These are phyloP conservation scores for Diplosphaera chodatii DNA, from an alignment of 139 green algal genomes.

Conservation along the genomic window DNA sequence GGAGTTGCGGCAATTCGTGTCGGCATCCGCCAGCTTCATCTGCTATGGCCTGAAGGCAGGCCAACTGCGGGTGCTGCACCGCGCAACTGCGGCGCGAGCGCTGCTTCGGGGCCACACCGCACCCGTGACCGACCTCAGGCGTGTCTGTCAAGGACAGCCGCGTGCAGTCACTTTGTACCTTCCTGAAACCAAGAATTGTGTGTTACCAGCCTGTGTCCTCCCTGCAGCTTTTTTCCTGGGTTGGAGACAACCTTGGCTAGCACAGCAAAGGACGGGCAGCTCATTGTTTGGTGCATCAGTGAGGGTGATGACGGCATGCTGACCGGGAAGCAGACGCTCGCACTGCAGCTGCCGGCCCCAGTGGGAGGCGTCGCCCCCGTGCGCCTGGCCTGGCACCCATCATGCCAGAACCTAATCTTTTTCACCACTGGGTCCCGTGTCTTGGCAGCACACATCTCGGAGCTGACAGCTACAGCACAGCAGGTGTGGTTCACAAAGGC, in stretches of 20 bases:
- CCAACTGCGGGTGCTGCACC: conserved; percentile 69
- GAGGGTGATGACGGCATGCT: conserved; percentile 18
- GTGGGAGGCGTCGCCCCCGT: not conserved
- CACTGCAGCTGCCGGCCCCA: conserved; percentile 7
- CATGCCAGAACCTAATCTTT: conserved; percentile 35
- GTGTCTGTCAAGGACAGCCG: conserved; percentile 15
- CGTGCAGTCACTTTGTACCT: too few relatives aligned
- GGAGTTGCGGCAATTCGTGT: conserved; percentile 39
- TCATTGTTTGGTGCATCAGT: conserved; percentile 49
- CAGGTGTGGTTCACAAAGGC: not conserved
- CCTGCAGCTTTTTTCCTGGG: not conserved
- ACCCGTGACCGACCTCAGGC: conserved; percentile 50
- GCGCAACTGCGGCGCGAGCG: conserved; percentile 33
- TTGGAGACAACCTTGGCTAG: conserved; percentile 40
- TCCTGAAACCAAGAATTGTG: too few relatives aligned
- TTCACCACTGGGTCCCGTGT: conserved; percentile 25
- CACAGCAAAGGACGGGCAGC: conserved; percentile 21
- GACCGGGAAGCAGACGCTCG: conserved; percentile 15
- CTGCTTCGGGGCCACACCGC: conserved; percentile 63
- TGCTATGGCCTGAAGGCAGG: conserved; percentile 71
- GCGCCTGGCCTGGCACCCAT: conserved; percentile 41
- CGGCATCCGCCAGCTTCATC: conserved; percentile 61
- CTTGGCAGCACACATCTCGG: conserved; percentile 28
- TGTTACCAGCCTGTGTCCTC: too few relatives aligned
- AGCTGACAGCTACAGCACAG: not conserved